Base-by-base conservation (phyloP, 805 yeast species). In the Kazachstania kunashirensis region DNA sequence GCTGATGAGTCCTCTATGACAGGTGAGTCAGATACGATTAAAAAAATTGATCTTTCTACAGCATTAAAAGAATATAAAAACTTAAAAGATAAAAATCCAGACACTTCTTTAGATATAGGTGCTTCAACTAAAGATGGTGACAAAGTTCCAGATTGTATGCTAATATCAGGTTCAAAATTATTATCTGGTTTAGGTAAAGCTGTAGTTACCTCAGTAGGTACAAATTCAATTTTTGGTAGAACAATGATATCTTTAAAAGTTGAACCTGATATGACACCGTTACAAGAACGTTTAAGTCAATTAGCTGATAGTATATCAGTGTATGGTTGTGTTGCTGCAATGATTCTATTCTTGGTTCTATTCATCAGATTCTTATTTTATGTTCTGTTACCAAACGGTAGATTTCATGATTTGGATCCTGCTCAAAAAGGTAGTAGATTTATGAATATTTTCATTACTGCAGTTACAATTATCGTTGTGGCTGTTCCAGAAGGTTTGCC, bases 401-500 rank as follows among this genome's bases (percentile, higher is more conserved):
- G 49, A 18, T 70, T 67, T 40, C 55, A 70, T 41, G 55, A 59
- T 33, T 39, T 70, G 6, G 57, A 73, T 0, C 62, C 84, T 6
- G 73, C 95, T 6, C 73, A 78, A 52, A 88, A 86, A 63, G 96
- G 95, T 46, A 76, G 84, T 38, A 72, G 71, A 46, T 88, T 88
- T 48, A 66, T 92, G 65, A 79, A 84, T 50, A 83, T 89, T 39
- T 67, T 92, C 42, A 92, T 92, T 52, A 84, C 92, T 17, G 81
- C 97, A 1, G 82, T 92, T 42, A 86, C 98, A 0, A 73, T 92
- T 48, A 77, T 92, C 20, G 98, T 89, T 12, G 98, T 92, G 34
- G 99, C 98, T 0, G 95, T 92, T n/a, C 99, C 99, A 3, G 99
- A 92, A 63, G 99, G 99, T 43, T 71, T 92, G 39, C 99, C 99